Percentiles rank a stretch among this genome's conserved stretches.
These are phyloP conservation scores for Piper betle DNA, from an alignment of 164 flowering plant species.

Conservation along the genomic window DNA sequence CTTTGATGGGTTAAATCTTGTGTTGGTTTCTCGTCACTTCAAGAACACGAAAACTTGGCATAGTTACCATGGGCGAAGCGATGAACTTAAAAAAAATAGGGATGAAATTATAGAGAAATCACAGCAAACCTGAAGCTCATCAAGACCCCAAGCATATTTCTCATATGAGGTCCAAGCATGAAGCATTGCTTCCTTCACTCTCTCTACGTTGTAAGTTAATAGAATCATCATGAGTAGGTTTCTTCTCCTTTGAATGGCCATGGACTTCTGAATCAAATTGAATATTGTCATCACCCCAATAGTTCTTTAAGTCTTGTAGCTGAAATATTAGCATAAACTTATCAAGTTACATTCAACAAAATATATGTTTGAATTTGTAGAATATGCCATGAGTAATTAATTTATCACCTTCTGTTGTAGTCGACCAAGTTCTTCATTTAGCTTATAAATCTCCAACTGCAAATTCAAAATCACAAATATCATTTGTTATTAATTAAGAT, in stretches of 20 bases:
- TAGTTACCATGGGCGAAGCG: background rate
- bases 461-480: background rate
- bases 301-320: slow-evolving; percentile 42
- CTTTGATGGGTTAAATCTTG: no score
- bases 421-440: slow-evolving; percentile 33
- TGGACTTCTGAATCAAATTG: slow-evolving; percentile 5
- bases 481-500: background rate
- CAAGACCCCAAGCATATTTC: slow-evolving; percentile 98
- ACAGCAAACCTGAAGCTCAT: slow-evolving; percentile 83
- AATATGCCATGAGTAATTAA: no score
- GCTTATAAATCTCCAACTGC: slow-evolving; percentile 45
- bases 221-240: slow-evolving; percentile 38
- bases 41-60: no score
- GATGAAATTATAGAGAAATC: background rate
- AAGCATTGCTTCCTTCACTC: slow-evolving; percentile 95
- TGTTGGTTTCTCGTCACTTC: no score
- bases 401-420: slow-evolving; percentile 42
- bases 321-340: slow-evolving; percentile 15
- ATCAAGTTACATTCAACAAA: no score
- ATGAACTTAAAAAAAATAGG: background rate
- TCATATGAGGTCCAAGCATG: slow-evolving; percentile 97
- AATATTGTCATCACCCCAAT: slow-evolving; percentile 13
- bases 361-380: no score
- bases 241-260: slow-evolving; percentile 9
- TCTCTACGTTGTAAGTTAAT: slow-evolving; percentile 53